These are phyloP conservation scores for Mycogone perniciosa DNA, from an alignment of 2,329 filamentous ascomycete species.

Conservation along the genomic window DNA sequence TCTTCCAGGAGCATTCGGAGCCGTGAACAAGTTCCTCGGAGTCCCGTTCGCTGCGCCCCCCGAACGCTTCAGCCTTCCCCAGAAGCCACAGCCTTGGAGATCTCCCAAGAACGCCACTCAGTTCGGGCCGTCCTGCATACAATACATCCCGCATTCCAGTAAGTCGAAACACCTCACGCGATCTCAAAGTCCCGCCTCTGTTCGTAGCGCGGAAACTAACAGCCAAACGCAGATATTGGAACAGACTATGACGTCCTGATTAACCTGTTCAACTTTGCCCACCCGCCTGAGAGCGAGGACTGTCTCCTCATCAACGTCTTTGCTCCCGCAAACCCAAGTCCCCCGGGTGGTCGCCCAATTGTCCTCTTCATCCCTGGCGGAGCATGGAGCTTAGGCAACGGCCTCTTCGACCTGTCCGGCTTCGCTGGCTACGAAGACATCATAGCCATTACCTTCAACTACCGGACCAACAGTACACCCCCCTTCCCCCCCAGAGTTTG, in stretches of 20 bases:
- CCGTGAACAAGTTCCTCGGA: conserved; percentile 18
- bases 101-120: conserved; percentile 5
- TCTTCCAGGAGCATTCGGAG: conserved; percentile 14
- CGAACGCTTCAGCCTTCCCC: conserved; percentile 14
- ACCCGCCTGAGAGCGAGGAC: conserved; percentile 21
- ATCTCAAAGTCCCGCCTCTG: too few species aligned
- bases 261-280: conserved; percentile 15
- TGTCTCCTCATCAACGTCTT: conserved; percentile 25
- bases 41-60: conserved; percentile 18
- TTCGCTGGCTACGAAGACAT: conserved; percentile 24
- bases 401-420: conserved; percentile 17
- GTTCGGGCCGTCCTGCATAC: conserved; percentile 17
- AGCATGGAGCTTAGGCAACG: conserved; percentile 20
- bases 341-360: conserved; percentile 15
- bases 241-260: conserved; percentile 16
- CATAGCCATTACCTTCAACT: conserved; percentile 22
- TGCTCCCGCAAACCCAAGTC: conserved; percentile 12
- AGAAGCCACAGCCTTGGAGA: conserved; percentile 15
- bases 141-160: conserved; percentile 16
- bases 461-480: conserved; percentile 19
- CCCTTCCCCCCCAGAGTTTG: neutral
- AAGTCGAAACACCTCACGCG: neutral
- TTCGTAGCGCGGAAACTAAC: neutral
- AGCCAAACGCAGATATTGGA: conserved; percentile 14
- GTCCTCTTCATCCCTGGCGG: conserved; percentile 23